phyloP scores from a whole-genome alignment of 345 rosid genomes.

The Eucalyptus marginata region DNA sequence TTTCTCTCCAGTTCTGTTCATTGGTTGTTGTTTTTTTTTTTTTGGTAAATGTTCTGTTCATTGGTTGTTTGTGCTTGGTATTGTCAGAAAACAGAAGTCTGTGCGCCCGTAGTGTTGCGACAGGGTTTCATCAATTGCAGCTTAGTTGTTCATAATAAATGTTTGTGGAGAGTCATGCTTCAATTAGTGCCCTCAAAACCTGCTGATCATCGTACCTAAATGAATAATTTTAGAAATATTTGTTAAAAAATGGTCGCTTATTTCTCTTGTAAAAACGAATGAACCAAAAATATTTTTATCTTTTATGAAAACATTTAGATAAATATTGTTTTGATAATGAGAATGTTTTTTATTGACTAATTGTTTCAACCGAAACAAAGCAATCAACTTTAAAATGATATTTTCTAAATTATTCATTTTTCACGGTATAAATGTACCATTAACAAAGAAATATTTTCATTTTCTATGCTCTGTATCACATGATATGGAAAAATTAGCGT shows the following conservation, averaged over 20 bases:
- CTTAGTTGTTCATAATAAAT: not conserved
- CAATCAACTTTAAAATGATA: too few relatives aligned
- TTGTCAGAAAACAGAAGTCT: not conserved
- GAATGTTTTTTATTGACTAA: too few relatives aligned
- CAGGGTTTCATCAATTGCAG: not conserved
- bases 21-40: not conserved
- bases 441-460: not conserved
- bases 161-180: not conserved
- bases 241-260: not conserved
- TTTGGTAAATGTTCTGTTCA: not conserved
- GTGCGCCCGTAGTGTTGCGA: not conserved
- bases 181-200: not conserved
- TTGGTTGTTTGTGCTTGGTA: not conserved
- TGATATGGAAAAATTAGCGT: not conserved
- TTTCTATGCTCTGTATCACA: not conserved
- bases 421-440: rapidly evolving
- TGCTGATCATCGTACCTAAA: too few relatives aligned
- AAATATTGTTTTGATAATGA: too few relatives aligned
- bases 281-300: too few relatives aligned
- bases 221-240: too few relatives aligned
- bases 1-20: not conserved
- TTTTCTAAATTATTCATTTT: rapidly evolving
- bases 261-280: rapidly evolving
- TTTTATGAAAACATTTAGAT: too few relatives aligned
- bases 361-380: rapidly evolving